Base-by-base conservation (phyloP, 768 basidiomycete species). In the Boletus reticulatus region DNA sequence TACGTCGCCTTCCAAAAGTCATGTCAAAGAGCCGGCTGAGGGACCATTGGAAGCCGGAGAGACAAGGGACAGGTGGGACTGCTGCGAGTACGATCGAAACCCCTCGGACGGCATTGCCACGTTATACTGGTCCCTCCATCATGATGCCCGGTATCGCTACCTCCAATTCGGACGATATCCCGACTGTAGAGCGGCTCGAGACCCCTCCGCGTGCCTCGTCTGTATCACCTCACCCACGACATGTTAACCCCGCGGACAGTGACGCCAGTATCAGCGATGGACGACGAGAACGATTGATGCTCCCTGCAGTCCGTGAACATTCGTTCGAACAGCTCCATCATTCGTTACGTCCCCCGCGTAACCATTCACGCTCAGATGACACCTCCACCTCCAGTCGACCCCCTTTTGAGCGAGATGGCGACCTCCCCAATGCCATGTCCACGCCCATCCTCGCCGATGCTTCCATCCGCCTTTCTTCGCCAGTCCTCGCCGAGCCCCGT, bases 401-500 rank as follows among this genome's bases (percentile, higher is more conserved):
- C 6, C 63, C 65, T 0, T 70, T 69, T 37, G 68, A 62, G 44
- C 55, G 44, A 3, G 62, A 56, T 17, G 54, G 58, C 0, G 66
- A 70, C 29, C 14, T 55, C n/a, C 68, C 68, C 3, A 62, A 66
- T 14, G 67, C 68, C 39, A 69, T 69, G 57, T 69, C 67, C 4
- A 70, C 67, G 16, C 67, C 67, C 11, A 63, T 67, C 52, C 68
- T 69, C 11, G 58, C 59, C 3, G 59, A 66, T 4, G 57, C 64
- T 24, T 63, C 61, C 37, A 63, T 69, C 24, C 61, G 61, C 8
- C 43, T 67, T 10, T 67, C 66, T 11, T 75, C 72, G n/a, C 78
- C 78, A 0, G 57, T 76, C 31, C 67, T 74, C 38, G 73, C 74
- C 6, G 73, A 78, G 39, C 78, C 76, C 5, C 71, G 69, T 17